Conservation (phyloP, 208 protist genomes). For the Blastocrithidia nonstop region DNA sequence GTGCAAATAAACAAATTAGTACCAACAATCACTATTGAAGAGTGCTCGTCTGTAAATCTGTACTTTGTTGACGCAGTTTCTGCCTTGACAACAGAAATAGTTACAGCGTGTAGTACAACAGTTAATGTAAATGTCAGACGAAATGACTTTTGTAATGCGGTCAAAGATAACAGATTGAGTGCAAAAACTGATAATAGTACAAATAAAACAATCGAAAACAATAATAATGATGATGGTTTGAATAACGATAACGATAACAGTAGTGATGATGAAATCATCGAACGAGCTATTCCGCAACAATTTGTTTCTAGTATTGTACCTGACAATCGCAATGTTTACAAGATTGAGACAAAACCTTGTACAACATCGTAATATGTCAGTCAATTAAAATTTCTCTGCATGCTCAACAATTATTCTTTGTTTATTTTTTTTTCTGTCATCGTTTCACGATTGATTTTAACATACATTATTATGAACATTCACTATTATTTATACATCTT, state of each 20-base stretch:
- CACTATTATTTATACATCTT: no score
- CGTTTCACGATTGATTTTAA: no score
- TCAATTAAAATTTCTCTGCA: no score
- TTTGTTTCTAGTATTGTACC: constrained; percentile 56
- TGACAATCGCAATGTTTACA: constrained; percentile 37
- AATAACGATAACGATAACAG: constrained; percentile 26
- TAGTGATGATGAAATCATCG: constrained; percentile 46
- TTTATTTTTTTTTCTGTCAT: no score
- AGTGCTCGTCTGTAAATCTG: constrained; percentile 38
- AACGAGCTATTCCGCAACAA: constrained; percentile 64
- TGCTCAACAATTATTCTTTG: no score
- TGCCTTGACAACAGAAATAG: constrained; percentile 45
- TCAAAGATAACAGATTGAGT: no score
- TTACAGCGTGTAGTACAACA: constrained; percentile 54
- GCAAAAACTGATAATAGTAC: no score
- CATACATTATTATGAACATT: no score
- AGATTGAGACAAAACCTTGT: constrained; percentile 46
- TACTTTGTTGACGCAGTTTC: constrained; percentile 43
- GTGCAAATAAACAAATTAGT: constrained; percentile 41
- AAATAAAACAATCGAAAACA: no score
- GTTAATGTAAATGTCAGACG: constrained; percentile 37
- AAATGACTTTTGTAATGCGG: no score
- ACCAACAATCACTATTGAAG: constrained; percentile 50
- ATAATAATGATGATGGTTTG: neutral
- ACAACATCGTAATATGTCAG: no score